These are phyloP conservation scores for Cercospora beticola DNA, from an alignment of 2,329 filamentous ascomycete species.

Conservation along the genomic window DNA sequence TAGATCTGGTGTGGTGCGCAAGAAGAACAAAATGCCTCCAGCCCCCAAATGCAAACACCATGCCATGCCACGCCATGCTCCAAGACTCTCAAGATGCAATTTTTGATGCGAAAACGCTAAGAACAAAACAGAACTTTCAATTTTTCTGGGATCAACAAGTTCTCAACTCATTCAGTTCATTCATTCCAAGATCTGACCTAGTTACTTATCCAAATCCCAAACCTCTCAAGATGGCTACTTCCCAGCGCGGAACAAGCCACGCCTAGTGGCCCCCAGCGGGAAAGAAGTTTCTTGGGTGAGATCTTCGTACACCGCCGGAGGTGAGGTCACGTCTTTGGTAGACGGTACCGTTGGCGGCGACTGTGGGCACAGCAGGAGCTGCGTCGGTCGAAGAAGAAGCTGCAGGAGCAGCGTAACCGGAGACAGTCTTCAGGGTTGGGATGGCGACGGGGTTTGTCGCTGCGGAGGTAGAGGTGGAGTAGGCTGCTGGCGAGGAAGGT, in stretches of 20 bases:
- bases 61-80: background rate
- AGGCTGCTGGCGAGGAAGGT: constrained; percentile 10
- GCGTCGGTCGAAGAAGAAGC: background rate
- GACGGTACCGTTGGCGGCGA: constrained; percentile 14
- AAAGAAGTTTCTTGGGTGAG: constrained; percentile 6
- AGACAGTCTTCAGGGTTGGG: constrained; percentile 3
- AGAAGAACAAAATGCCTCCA: background rate
- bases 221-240: background rate
- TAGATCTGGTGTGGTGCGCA: background rate
- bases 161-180: background rate
- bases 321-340: background rate
- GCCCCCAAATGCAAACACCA: background rate
- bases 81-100: background rate
- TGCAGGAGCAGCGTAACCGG: background rate
- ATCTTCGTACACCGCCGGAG: background rate
- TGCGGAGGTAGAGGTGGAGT: constrained; percentile 9
- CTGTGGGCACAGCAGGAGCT: constrained; percentile 3
- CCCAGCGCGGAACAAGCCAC: background rate
- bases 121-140: background rate
- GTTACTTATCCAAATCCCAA: background rate
- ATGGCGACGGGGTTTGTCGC: background rate
- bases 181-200: background rate
- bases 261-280: background rate
- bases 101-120: background rate
- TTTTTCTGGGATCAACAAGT: background rate